Conservation (phyloP, 768 basidiomycete species). For the Xerocomellus amylosporus region DNA sequence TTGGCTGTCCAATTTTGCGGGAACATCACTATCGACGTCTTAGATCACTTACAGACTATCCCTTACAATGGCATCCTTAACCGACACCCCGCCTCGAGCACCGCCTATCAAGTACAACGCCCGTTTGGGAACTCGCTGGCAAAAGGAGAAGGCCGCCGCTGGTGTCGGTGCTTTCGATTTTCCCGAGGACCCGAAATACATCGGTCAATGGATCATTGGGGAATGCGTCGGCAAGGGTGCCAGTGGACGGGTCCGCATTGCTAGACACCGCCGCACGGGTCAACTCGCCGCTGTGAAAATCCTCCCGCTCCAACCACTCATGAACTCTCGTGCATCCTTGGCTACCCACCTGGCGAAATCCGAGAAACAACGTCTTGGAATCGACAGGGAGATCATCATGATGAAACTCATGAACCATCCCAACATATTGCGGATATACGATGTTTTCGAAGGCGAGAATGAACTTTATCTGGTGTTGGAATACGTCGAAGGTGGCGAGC, state of each 20-base stretch:
- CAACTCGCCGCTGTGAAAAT: slow-evolving; percentile 97
- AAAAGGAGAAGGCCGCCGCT: slow-evolving; percentile 82
- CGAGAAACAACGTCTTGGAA: slow-evolving; percentile 79
- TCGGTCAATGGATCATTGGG: slow-evolving; percentile 92
- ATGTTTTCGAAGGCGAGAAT: slow-evolving; percentile 90
- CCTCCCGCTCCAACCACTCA: slow-evolving; percentile 76
- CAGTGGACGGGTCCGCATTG: slow-evolving; percentile 92
- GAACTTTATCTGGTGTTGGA: slow-evolving; percentile 93
- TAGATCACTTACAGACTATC: slow-evolving; percentile 15
- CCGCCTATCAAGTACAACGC: slow-evolving; percentile 71
- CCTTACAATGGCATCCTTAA: slow-evolving; percentile 22
- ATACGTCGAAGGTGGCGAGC: slow-evolving; percentile 93
- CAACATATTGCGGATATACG: slow-evolving; percentile 92
- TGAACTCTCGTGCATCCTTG: slow-evolving; percentile 67
- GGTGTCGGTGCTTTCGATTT: slow-evolving; percentile 72
- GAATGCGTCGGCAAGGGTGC: slow-evolving; percentile 94
- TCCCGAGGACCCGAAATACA: slow-evolving; percentile 77
- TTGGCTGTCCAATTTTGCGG: not conserved
- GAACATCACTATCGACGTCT: slow-evolving; percentile 14
- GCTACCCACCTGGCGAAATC: slow-evolving; percentile 66
- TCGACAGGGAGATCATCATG: slow-evolving; percentile 95
- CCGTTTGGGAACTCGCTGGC: slow-evolving; percentile 79
- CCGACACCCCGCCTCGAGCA: slow-evolving; percentile 62
- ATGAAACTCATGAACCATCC: slow-evolving; percentile 99
- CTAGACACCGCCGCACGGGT: slow-evolving; percentile 78